Conservation (phyloP, 305 asterid species). For the Stenogyne calaminthoides region DNA sequence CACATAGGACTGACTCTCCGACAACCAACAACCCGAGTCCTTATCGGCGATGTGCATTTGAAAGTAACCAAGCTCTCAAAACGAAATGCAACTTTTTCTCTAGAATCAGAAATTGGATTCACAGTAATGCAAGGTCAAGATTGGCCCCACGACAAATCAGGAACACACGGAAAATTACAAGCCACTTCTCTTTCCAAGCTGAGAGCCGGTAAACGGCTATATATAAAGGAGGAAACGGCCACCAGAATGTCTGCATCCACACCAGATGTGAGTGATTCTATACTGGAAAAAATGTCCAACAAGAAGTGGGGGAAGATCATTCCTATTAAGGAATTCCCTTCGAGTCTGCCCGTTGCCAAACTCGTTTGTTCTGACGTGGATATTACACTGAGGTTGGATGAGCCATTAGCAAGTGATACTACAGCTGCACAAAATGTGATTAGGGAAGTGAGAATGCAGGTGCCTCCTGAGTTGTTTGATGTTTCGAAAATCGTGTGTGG, state of each 20-base stretch:
- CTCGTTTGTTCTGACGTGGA: conserved; percentile 61
- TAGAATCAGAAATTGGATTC: conserved; percentile 66
- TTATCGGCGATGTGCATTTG: conserved; percentile 70
- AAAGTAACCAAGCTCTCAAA: conserved; percentile 54
- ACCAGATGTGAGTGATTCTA: conserved; percentile 49
- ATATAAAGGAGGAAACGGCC: conserved; percentile 57
- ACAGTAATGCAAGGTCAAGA: conserved; percentile 55
- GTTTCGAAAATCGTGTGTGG: conserved; percentile 78
- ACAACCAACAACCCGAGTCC: conserved; percentile 71
- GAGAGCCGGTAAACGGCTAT: conserved; percentile 84
- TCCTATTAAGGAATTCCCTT: conserved; percentile 70
- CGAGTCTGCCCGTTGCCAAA: conserved; percentile 80
- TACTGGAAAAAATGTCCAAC: conserved; percentile 58
- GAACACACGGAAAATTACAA: conserved; percentile 62
- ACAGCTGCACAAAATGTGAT: conserved; percentile 54
- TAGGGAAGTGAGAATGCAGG: conserved; percentile 64
- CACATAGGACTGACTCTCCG: conserved; percentile 89
- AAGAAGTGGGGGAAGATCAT: conserved; percentile 72
- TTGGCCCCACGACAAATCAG: conserved; percentile 88
- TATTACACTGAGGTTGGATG: conserved; percentile 56
- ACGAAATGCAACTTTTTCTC: conserved; percentile 59
- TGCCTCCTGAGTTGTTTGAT: conserved; percentile 89
- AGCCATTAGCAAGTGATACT: conserved; percentile 49
- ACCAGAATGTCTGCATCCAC: conserved; percentile 37
- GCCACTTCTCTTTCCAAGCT: conserved; percentile 55